Percentiles rank a stretch among this genome's conserved stretches.
Conservation (phyloP, 2,329 filamentous ascomycete species). For the Claviceps capensis region DNA sequence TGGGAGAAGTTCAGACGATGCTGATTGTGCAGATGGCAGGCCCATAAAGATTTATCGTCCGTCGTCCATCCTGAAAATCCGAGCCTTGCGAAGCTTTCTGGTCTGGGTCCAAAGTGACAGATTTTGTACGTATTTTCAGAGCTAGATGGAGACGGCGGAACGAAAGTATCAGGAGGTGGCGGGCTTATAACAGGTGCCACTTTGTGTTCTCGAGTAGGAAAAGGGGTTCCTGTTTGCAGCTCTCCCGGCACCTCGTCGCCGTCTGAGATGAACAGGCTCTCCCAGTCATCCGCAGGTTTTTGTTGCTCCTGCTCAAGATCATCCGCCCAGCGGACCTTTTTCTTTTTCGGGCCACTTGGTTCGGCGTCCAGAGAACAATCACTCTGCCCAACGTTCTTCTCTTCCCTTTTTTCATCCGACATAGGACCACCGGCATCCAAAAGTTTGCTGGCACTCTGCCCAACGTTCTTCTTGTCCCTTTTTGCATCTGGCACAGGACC, state of each 20-base stretch:
- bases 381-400: neutral
- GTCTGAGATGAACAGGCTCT: slow-evolving; percentile 5
- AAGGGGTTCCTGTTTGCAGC: neutral
- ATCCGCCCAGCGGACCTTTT: slow-evolving; percentile 5
- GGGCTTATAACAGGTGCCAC: no score
- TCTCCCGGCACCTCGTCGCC: neutral
- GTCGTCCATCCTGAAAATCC: slow-evolving; percentile 9
- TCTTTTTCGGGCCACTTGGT: neutral
- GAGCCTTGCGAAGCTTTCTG: slow-evolving; percentile 1
- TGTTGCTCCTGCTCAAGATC: neutral
- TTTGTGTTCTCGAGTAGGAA: neutral
- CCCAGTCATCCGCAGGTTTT: neutral
- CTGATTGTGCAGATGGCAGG: slow-evolving; percentile 13
- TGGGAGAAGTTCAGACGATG: slow-evolving; percentile 20
- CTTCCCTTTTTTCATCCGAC: neutral
- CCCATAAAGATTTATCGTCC: slow-evolving; percentile 12
- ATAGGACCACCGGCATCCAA: neutral
- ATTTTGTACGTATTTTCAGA: slow-evolving; percentile 2
- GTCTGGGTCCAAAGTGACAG: slow-evolving; percentile 7
- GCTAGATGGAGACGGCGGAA: neutral
- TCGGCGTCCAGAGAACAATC: neutral
- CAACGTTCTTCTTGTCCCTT: neutral
- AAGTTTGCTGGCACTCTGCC: no score
- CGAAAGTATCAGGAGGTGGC: neutral
- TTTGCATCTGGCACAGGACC: neutral